These are phyloP conservation scores for Podila epigama DNA, from an alignment of 192 early-diverging fungal genomes.

Conservation along the genomic window DNA sequence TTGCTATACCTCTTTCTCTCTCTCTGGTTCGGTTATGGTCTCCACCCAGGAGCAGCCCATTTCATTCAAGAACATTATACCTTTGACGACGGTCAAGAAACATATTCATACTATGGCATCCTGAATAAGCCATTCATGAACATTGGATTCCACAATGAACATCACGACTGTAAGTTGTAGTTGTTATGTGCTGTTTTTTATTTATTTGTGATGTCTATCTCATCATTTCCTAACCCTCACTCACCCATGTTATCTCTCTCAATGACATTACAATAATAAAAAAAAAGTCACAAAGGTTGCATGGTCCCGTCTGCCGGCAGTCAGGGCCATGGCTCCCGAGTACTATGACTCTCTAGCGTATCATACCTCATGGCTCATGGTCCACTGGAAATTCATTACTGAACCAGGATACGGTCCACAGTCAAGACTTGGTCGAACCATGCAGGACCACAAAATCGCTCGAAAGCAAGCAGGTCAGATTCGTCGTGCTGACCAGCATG, in stretches of 20 bases:
- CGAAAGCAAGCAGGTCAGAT: constrained; percentile 68
- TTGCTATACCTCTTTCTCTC: constrained; percentile 72
- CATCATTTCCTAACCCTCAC: neutral
- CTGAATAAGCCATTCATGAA: constrained; percentile 90
- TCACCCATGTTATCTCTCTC: neutral
- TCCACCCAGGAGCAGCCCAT: constrained; percentile 95
- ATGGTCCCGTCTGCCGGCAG: constrained; percentile 84
- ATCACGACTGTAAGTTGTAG: constrained; percentile 90
- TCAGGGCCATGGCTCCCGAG: constrained; percentile 84
- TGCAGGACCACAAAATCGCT: constrained; percentile 75
- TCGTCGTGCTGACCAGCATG: constrained; percentile 37
- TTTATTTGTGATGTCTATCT: neutral
- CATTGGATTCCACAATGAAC: constrained; percentile 98
- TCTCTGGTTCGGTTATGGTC: constrained; percentile 83
- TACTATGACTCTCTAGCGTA: constrained; percentile 88
- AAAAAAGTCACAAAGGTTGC: constrained; percentile 66
- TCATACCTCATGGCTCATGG: constrained; percentile 88
- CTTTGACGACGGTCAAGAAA: constrained; percentile 92
- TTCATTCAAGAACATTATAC: constrained; percentile 99
- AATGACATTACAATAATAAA: too few species aligned
- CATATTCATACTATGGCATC: constrained; percentile 97
- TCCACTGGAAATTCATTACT: constrained; percentile 85
- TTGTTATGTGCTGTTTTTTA: constrained; percentile 15
- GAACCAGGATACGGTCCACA: constrained; percentile 80
- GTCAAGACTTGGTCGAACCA: constrained; percentile 77